phyloP scores from a whole-genome alignment of 345 rosid species.

The Raphanus sativus region DNA sequence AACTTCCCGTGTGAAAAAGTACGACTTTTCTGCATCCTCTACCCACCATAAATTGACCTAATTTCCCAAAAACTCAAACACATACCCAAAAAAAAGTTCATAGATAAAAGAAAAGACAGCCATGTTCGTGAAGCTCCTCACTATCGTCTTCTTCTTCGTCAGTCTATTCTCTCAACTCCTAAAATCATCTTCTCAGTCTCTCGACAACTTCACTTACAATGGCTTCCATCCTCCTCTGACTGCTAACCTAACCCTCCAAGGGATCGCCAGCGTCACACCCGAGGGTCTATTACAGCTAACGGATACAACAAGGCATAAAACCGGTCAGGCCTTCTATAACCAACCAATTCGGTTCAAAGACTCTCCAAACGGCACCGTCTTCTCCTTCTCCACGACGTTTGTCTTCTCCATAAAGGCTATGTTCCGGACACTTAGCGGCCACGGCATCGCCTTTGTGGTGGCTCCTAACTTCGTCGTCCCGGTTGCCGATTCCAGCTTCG shows the following conservation, averaged over 20 bases:
- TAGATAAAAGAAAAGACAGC: not conserved
- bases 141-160: not conserved
- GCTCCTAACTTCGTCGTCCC: slow-evolving; percentile 44
- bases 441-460: slow-evolving; percentile 49
- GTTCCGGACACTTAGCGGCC: slow-evolving; percentile 3
- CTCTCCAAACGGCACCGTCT: slow-evolving; percentile 33
- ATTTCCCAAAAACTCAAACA: not conserved
- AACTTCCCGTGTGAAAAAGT: no score
- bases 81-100: not conserved
- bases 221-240: not conserved
- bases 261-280: slow-evolving; percentile 37
- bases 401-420: slow-evolving; percentile 46
- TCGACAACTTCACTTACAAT: slow-evolving; percentile 18
- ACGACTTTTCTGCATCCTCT: no score
- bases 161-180: not conserved
- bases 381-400: slow-evolving; percentile 9
- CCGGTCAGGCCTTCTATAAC: slow-evolving; percentile 49
- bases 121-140: slow-evolving; percentile 17
- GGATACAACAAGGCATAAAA: not conserved
- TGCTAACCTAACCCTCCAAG: slow-evolving; percentile 45
- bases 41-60: not conserved
- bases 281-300: slow-evolving; percentile 44
- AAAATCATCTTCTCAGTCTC: slow-evolving; percentile 18
- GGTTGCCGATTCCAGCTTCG: not conserved
- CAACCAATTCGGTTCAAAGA: slow-evolving; percentile 59